Evolutionary conservation across 345 rosid genomes (phyloP), one percentile per base, ranked within the genome.

Genomic region (Noccaea bulbosa): DNA sequence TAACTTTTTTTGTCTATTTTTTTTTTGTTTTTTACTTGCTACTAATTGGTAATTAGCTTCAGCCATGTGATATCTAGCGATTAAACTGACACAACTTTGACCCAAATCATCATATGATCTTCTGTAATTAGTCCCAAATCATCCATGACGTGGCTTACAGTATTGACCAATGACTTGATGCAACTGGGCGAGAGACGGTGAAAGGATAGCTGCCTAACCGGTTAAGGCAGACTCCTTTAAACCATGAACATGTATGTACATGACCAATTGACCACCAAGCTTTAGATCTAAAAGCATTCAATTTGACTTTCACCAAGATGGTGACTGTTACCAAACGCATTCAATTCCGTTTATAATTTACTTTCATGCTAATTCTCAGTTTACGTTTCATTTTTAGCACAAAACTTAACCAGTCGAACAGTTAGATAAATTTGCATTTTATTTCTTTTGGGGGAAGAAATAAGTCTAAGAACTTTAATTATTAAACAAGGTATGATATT

Each of bases 231-330:
- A 49, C 24, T 44, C 73, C 56, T 74, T 38, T 41, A 41, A 14
- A 54, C 43, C 22, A 11, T 8, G 35, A 5, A 33, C 48, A 43
- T 67, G 51, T 48, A 33, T 41, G 8, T 35, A 34, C 27, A 52
- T 24, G 48, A 17, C 43, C 66, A 45, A 20, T 20, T 20, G 30
- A 27, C 30, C 16, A 0, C 43, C 69, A 33, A 14, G 37, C 38
- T 50, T 46, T 53, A n/a, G 30, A 75, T 61, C 47, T 27, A 15
- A 50, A 35, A 35, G 57, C 69, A 74, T 61, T 74, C 5, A 68
- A 75, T 74, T 65, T 54, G 57, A 60, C 54, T 52, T 58, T 58
- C 39, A 34, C 24, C 3, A 34, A 54, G 16, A 55, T 49, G 2
- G 57, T 64, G 40, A 45, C 51, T 46, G 70, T 72, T 64, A 54